Evolutionary conservation across 129 eudicot genomes (phyloP).

Genomic region (Centrapalus pauciflorus): DNA sequence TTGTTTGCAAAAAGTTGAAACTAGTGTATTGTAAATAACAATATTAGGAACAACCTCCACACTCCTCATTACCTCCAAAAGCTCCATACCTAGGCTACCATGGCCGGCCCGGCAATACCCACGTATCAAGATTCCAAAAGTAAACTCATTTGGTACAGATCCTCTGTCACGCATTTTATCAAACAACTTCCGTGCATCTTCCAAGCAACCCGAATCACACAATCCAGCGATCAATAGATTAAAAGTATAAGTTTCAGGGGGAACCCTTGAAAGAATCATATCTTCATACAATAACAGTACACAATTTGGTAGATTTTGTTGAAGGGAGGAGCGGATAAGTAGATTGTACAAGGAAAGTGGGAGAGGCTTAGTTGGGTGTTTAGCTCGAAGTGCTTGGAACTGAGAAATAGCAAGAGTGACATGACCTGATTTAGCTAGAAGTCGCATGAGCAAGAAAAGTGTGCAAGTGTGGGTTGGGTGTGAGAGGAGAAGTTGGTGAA

Average conservation of each 20-base stretch:
- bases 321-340: constrained; percentile 43
- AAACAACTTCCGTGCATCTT: constrained; percentile 70
- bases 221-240: constrained; percentile 64
- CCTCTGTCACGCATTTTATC: constrained; percentile 88
- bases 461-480: constrained; percentile 11
- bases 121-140: constrained; percentile 72
- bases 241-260: constrained; percentile 60
- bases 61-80: constrained; percentile 59
- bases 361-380: constrained; percentile 39
- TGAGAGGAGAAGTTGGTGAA: constrained; percentile 51
- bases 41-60: constrained; percentile 42
- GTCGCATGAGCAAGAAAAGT: constrained; percentile 23
- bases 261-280: constrained; percentile 54
- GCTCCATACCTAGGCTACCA: constrained; percentile 40
- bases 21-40: constrained; percentile 72
- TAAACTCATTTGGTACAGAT: constrained; percentile 79
- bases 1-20: constrained; percentile 63
- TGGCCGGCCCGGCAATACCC: constrained; percentile 68
- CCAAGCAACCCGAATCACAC: constrained; percentile 72
- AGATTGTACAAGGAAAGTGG: constrained; percentile 51
- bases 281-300: constrained; percentile 61
- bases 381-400: constrained; percentile 47
- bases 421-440: constrained; percentile 44
- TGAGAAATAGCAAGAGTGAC: constrained; percentile 52
- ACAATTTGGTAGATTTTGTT: constrained; percentile 15